These are phyloP conservation scores for Fonsecaea pedrosoi DNA, from an alignment of 2,329 filamentous ascomycete species.

Conservation along the genomic window DNA sequence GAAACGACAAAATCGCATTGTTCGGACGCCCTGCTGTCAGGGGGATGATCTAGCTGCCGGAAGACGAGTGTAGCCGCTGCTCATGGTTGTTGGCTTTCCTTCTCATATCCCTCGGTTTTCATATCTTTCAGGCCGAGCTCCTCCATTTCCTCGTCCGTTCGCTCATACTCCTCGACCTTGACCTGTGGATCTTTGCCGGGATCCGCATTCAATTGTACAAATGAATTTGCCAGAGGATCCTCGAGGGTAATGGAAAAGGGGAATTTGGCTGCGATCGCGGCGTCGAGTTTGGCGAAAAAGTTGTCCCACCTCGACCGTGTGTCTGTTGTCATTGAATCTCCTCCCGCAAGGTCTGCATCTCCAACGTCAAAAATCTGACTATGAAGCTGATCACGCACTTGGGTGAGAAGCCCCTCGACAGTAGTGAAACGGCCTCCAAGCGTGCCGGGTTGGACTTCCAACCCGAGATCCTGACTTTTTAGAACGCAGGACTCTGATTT, in stretches of 20 bases:
- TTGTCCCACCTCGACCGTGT: constrained; percentile 75
- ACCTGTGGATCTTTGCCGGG: constrained; percentile 77
- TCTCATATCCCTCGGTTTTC: constrained; percentile 85
- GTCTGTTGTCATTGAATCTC: constrained; percentile 74
- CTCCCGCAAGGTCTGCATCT: constrained; percentile 63
- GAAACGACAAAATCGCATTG: too few relatives aligned
- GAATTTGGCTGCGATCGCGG: constrained; percentile 78
- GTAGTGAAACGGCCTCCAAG: constrained; percentile 96
- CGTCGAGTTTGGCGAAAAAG: constrained; percentile 80
- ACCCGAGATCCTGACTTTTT: constrained; percentile 82
- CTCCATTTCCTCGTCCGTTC: constrained; percentile 91
- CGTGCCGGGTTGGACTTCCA: constrained; percentile 90
- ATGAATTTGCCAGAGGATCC: constrained; percentile 90
- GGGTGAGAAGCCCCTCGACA: constrained; percentile 88
- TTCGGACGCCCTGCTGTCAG: neutral
- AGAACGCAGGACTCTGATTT: constrained; percentile 93
- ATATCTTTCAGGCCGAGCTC: constrained; percentile 90
- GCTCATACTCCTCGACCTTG: constrained; percentile 78
- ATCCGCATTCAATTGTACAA: constrained; percentile 83
- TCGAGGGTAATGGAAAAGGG: constrained; percentile 83
- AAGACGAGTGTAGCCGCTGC: neutral
- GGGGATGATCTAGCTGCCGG: neutral
- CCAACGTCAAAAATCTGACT: constrained; percentile 83
- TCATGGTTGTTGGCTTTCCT: constrained; percentile 48
- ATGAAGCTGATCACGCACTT: constrained; percentile 88